These are phyloP conservation scores for Pseudogymnoascus sp. DNA, from an alignment of 2,329 filamentous ascomycete genomes.

Conservation along the genomic window DNA sequence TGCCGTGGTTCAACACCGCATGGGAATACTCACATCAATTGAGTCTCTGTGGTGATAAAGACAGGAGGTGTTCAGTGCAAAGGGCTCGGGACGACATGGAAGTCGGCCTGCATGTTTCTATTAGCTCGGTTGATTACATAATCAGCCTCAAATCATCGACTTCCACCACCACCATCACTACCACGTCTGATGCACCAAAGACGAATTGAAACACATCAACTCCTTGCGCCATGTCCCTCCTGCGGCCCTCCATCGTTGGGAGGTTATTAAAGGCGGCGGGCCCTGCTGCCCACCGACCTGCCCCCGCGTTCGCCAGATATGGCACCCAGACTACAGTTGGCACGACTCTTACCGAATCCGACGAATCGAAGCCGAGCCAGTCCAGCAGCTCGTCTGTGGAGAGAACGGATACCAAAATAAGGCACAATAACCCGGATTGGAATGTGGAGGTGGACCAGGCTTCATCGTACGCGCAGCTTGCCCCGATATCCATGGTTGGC, in stretches of 20 bases:
- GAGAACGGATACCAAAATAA: slow-evolving; percentile 15
- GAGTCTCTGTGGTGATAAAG: slow-evolving; percentile 22
- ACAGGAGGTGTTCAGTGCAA: slow-evolving; percentile 16
- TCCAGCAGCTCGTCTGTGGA: slow-evolving; percentile 13
- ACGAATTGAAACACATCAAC: slow-evolving; percentile 11
- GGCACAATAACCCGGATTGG: slow-evolving; percentile 67
- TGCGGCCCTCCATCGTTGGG: slow-evolving; percentile 50
- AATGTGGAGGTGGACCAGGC: slow-evolving; percentile 75
- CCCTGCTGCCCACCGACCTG: slow-evolving; percentile 29
- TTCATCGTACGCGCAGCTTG: slow-evolving; percentile 63
- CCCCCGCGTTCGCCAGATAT: slow-evolving; percentile 45
- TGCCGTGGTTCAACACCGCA: neutral
- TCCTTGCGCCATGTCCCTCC: slow-evolving; percentile 52
- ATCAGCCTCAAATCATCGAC: slow-evolving; percentile 12
- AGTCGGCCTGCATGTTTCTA: slow-evolving; percentile 11
- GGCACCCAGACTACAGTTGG: slow-evolving; percentile 39
- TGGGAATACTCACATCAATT: slow-evolving; percentile 23
- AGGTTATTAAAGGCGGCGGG: slow-evolving; percentile 44
- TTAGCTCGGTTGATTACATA: slow-evolving; percentile 17
- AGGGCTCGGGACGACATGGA: slow-evolving; percentile 12
- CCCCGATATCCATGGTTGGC: neutral
- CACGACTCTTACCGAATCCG: slow-evolving; percentile 34
- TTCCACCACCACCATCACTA: slow-evolving; percentile 11
- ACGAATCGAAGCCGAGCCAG: slow-evolving; percentile 33
- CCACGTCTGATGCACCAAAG: slow-evolving; percentile 8